phyloP scores from a whole-genome alignment of 164 flowering plant species.

The Umbellularia californica region DNA sequence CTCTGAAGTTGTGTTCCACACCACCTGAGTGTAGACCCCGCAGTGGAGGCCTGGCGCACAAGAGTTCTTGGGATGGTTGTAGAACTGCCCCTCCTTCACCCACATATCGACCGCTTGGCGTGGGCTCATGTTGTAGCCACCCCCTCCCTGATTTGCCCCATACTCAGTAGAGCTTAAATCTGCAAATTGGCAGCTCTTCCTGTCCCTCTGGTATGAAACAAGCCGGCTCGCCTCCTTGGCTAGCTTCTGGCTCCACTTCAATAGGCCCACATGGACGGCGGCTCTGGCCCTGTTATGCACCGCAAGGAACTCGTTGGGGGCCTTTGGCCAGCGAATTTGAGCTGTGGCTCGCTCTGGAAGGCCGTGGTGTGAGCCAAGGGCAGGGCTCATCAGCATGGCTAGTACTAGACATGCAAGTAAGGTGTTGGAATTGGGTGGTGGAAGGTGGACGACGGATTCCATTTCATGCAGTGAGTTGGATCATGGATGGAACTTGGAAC shows the following conservation, averaged over 20 bases:
- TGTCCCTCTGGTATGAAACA: slow-evolving; percentile 49
- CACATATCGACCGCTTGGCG: slow-evolving; percentile 44
- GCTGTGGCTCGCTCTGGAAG: neutral
- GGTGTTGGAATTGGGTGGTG: neutral
- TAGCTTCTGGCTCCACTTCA: slow-evolving; percentile 53
- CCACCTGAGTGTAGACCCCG: slow-evolving; percentile 65
- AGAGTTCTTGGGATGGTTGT: slow-evolving; percentile 40
- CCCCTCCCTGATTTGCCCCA: slow-evolving; percentile 61
- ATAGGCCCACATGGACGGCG: slow-evolving; percentile 48
- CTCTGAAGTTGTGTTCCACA: slow-evolving; percentile 53
- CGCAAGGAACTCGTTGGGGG: slow-evolving; percentile 38
- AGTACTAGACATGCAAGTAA: slow-evolving; percentile 12
- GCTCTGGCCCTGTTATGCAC: slow-evolving; percentile 66
- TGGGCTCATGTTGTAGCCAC: slow-evolving; percentile 36
- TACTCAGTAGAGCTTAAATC: slow-evolving; percentile 28
- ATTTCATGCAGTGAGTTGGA: slow-evolving; percentile 7
- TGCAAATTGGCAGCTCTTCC: slow-evolving; percentile 49
- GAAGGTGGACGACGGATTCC: slow-evolving; percentile 7
- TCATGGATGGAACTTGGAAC: too few relatives aligned
- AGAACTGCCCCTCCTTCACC: slow-evolving; percentile 53
- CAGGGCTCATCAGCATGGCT: slow-evolving; percentile 12
- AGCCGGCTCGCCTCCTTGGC: slow-evolving; percentile 34
- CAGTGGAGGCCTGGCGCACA: slow-evolving; percentile 43
- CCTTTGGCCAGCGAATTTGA: slow-evolving; percentile 1
- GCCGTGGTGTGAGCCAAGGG: neutral